Evolutionary conservation across 2,329 filamentous ascomycete genomes (phyloP).

Genomic region (Monilinia vaccinii-corymbosi): DNA sequence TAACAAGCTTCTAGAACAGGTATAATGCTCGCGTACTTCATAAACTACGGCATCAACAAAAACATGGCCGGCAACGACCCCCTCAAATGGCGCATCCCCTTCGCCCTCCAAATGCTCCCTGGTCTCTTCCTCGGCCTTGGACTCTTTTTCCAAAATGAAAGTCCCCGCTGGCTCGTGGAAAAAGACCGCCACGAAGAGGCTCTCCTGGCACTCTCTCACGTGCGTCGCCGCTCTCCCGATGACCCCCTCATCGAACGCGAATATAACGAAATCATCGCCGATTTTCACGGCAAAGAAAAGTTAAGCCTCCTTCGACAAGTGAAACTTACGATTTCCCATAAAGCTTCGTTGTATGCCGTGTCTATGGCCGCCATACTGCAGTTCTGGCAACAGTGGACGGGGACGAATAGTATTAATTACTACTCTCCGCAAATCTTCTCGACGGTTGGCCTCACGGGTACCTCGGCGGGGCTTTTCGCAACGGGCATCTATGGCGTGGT

Average conservation of each 20-base stretch:
- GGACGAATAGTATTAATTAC: slow-evolving; percentile 44
- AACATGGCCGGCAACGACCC: background rate
- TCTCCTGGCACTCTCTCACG: slow-evolving; percentile 43
- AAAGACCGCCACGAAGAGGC: slow-evolving; percentile 57
- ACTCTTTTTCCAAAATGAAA: slow-evolving; percentile 51
- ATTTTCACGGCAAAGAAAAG: slow-evolving; percentile 39
- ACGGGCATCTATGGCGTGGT: slow-evolving; percentile 65
- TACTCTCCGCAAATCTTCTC: slow-evolving; percentile 61
- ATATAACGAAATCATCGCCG: slow-evolving; percentile 39
- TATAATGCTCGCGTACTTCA: slow-evolving; percentile 12
- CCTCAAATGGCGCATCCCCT: slow-evolving; percentile 43
- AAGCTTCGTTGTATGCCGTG: slow-evolving; percentile 31
- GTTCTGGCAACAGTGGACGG: slow-evolving; percentile 65
- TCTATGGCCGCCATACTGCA: slow-evolving; percentile 31
- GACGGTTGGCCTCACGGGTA: slow-evolving; percentile 51
- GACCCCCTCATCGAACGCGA: slow-evolving; percentile 43
- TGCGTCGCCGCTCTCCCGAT: slow-evolving; percentile 38
- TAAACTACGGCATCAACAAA: slow-evolving; percentile 10
- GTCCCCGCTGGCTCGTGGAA: slow-evolving; percentile 56
- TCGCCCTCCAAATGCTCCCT: slow-evolving; percentile 54
- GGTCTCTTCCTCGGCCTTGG: slow-evolving; percentile 50
- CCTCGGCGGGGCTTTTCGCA: slow-evolving; percentile 52
- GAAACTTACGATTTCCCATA: slow-evolving; percentile 15
- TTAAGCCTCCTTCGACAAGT: slow-evolving; percentile 33
- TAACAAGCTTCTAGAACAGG: background rate